phyloP scores from a whole-genome alignment of 345 rosid genomes.

The Hibiscus mutabilis region DNA sequence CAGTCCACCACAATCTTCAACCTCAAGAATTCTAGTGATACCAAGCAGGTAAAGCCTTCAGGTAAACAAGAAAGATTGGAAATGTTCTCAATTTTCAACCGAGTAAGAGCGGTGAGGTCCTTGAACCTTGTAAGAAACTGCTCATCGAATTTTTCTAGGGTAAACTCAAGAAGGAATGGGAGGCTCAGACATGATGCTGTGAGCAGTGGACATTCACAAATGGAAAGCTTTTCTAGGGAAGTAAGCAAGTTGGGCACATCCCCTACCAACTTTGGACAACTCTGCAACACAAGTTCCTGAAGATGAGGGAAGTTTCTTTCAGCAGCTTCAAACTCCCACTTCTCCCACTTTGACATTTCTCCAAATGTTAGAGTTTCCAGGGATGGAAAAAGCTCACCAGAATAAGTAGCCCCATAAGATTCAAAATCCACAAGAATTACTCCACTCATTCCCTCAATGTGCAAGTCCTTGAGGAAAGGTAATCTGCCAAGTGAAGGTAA shows the following conservation, averaged over 20 bases:
- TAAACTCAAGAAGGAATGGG: slow-evolving; percentile 6
- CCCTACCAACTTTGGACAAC: slow-evolving; percentile 14
- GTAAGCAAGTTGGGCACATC: slow-evolving; percentile 15
- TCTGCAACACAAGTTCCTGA: slow-evolving; percentile 11
- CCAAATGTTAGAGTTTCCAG: slow-evolving; percentile 14
- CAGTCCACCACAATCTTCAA: slow-evolving; percentile 1
- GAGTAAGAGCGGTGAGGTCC: not conserved
- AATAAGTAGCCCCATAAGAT: slow-evolving; percentile 14
- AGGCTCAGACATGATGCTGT: not conserved
- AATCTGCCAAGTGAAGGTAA: slow-evolving; percentile 30
- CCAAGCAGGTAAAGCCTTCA: not conserved
- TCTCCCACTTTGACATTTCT: slow-evolving; percentile 21
- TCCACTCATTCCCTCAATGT: not conserved
- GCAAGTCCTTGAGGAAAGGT: slow-evolving; percentile 16
- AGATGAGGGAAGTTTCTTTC: slow-evolving; percentile 20
- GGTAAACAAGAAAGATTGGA: not conserved
- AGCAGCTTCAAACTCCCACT: slow-evolving; percentile 16
- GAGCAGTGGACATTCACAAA: not conserved
- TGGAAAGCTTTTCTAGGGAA: slow-evolving; percentile 1
- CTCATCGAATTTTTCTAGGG: not conserved
- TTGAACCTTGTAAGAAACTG: not conserved
- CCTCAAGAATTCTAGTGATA: slow-evolving; percentile 8
- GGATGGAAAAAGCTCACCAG: slow-evolving; percentile 12
- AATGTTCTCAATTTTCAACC: not conserved
- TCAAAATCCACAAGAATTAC: slow-evolving; percentile 13